These are phyloP conservation scores for Thielaviopsis euricoi DNA, from an alignment of 2,329 filamentous ascomycete genomes.

Conservation along the genomic window DNA sequence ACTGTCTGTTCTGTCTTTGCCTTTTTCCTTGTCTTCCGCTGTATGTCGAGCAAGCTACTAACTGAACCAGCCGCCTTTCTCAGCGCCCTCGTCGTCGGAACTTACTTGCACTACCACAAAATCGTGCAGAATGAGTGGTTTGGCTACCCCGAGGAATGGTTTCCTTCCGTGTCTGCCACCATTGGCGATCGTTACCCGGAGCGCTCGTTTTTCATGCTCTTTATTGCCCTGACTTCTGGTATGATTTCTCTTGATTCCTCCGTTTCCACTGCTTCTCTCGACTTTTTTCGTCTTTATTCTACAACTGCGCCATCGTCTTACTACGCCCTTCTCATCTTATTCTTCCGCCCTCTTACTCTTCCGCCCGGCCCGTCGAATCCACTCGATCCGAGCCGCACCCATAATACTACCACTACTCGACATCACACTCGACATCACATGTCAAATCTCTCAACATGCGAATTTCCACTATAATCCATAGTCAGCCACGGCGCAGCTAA, in stretches of 20 bases:
- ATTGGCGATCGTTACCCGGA: slow-evolving; percentile 97
- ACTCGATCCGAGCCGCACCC: neutral
- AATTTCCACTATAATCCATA: too few species aligned
- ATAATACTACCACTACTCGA: neutral
- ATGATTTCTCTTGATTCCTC: slow-evolving; percentile 19
- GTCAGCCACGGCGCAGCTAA: too few species aligned
- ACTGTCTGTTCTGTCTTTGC: slow-evolving; percentile 39
- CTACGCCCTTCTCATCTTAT: neutral
- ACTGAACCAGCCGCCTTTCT: slow-evolving; percentile 54
- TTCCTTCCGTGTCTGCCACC: slow-evolving; percentile 86
- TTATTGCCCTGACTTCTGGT: slow-evolving; percentile 92
- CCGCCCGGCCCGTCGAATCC: neutral
- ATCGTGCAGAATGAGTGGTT: slow-evolving; percentile 97
- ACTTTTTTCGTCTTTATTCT: neutral
- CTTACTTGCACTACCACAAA: slow-evolving; percentile 79
- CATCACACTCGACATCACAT: neutral
- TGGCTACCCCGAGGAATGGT: slow-evolving; percentile 90
- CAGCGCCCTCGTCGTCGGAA: slow-evolving; percentile 68
- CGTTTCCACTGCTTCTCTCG: neutral
- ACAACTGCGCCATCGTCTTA: too few species aligned
- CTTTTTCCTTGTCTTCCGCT: neutral
- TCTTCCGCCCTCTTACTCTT: neutral
- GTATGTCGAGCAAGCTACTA: neutral
- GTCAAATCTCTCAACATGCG: too few species aligned
- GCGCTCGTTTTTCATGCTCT: slow-evolving; percentile 89